These are phyloP conservation scores for Xerocomus potaroensis DNA, from an alignment of 768 basidiomycete genomes.

Conservation along the genomic window DNA sequence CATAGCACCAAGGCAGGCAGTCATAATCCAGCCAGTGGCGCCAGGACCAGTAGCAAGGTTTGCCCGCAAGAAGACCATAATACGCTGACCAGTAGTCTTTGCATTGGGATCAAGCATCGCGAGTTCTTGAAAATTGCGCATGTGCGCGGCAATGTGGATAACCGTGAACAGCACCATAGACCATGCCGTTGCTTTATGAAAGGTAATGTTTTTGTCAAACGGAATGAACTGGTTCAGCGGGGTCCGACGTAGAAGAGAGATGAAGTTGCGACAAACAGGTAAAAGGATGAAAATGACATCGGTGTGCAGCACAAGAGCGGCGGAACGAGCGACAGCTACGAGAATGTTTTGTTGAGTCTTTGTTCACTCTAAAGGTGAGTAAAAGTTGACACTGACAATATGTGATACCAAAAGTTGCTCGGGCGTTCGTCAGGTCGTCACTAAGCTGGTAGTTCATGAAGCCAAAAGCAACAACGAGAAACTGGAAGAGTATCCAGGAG, in stretches of 20 bases:
- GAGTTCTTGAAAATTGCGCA: constrained; percentile 76
- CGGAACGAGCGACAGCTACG: constrained; percentile 78
- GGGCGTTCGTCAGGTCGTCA: constrained; percentile 68
- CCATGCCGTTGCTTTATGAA: constrained; percentile 91
- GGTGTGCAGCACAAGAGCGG: constrained; percentile 87
- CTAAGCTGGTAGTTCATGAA: constrained; percentile 73
- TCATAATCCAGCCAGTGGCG: constrained; percentile 88
- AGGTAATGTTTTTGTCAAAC: constrained; percentile 89
- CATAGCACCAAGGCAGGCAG: constrained; percentile 65
- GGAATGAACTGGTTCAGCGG: constrained; percentile 84
- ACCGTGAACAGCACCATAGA: constrained; percentile 74
- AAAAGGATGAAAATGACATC: constrained; percentile 93
- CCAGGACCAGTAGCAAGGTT: constrained; percentile 85
- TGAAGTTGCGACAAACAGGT: constrained; percentile 92
- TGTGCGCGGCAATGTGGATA: constrained; percentile 81
- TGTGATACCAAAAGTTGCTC: constrained; percentile 68
- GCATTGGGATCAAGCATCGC: constrained; percentile 53
- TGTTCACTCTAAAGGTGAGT: not conserved
- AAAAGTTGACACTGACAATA: constrained; percentile 51
- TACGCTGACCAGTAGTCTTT: constrained; percentile 46
- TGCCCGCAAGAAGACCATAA: constrained; percentile 67
- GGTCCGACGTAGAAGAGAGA: constrained; percentile 82
- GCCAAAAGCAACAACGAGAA: constrained; percentile 73
- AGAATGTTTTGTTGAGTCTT: not conserved
- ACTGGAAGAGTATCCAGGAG: constrained; percentile 76